Evolutionary conservation across 208 protist species (phyloP).

Genomic region (Wallacemonas sp.): DNA sequence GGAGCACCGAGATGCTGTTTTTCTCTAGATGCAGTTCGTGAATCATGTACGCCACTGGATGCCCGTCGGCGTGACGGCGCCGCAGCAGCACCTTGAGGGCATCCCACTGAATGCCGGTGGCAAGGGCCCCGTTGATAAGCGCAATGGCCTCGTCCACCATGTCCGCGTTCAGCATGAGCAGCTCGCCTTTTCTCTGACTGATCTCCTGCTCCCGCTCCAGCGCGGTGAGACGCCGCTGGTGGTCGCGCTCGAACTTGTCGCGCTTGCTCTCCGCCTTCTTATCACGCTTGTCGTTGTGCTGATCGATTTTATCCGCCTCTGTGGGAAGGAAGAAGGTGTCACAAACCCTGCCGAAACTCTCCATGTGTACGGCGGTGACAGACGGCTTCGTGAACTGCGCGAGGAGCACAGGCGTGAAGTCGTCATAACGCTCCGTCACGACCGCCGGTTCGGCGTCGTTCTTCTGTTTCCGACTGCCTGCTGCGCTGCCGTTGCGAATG

Average conservation of each 20-base stretch:
- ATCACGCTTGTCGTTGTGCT: slow-evolving; percentile 80
- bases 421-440: slow-evolving; percentile 67
- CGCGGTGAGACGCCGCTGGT: slow-evolving; percentile 78
- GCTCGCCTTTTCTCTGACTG: slow-evolving; percentile 72
- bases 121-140: slow-evolving; percentile 83
- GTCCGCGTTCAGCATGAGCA: slow-evolving; percentile 86
- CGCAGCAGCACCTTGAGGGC: slow-evolving; percentile 62
- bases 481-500: slow-evolving; percentile 21
- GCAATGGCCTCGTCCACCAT: slow-evolving; percentile 89
- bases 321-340: slow-evolving; percentile 94
- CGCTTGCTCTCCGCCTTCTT: slow-evolving; percentile 81
- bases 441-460: slow-evolving; percentile 1
- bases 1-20: slow-evolving; percentile 82
- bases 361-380: slow-evolving; percentile 22
- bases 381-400: slow-evolving; percentile 55
- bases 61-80: slow-evolving; percentile 85
- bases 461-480: slow-evolving; percentile 10
- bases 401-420: slow-evolving; percentile 91
- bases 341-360: slow-evolving; percentile 89
- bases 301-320: slow-evolving; percentile 85
- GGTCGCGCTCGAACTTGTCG: slow-evolving; percentile 88
- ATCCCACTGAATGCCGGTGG: slow-evolving; percentile 86
- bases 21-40: slow-evolving; percentile 90
- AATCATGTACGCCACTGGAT: slow-evolving; percentile 93
- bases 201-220: slow-evolving; percentile 63